These are phyloP conservation scores for Oryza longistaminata DNA, from an alignment of 176 grass and related monocot genomes.

Conservation along the genomic window DNA sequence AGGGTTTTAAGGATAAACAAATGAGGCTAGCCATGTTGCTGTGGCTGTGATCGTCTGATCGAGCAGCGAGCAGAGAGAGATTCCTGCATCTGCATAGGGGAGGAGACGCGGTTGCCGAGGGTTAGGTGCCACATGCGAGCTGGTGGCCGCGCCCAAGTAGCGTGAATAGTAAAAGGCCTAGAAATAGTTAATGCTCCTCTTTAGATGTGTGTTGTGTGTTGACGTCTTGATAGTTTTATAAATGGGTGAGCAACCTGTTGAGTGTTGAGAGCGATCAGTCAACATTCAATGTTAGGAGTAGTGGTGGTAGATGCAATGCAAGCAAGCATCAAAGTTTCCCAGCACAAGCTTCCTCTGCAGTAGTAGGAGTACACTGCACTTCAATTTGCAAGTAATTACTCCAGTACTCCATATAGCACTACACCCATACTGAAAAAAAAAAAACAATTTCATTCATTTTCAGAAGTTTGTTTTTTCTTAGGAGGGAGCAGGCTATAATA, in stretches of 20 bases:
- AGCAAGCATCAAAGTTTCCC: not conserved
- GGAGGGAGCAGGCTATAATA: too few relatives aligned
- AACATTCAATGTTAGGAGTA: not conserved
- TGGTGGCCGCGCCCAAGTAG: conserved; percentile 12
- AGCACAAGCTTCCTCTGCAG: not conserved
- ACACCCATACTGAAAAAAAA: too few relatives aligned
- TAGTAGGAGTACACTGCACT: not conserved
- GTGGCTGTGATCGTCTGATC: not conserved
- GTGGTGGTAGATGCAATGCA: not conserved
- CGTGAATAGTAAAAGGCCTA: conserved; percentile 11
- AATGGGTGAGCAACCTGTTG: not conserved
- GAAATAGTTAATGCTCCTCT: not conserved
- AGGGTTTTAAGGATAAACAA: not conserved
- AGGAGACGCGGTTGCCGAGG: conserved; percentile 27
- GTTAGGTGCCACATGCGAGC: conserved; percentile 17
- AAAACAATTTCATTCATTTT: too few relatives aligned
- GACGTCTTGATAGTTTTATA: conserved; percentile 22
- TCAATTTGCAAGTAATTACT: too few relatives aligned
- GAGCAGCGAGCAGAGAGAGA: not conserved
- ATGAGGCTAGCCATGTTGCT: conserved; percentile 5
- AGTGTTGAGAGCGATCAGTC: conserved; percentile 12
- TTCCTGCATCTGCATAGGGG: conserved; percentile 23
- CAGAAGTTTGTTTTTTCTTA: too few relatives aligned
- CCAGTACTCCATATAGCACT: too few relatives aligned
- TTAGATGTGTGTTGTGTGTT: not conserved